Evolutionary conservation across 495 filamentous ascomycete genomes (phyloP), one percentile per base, ranked within the genome.

Genomic region (Tricharina praecox): DNA sequence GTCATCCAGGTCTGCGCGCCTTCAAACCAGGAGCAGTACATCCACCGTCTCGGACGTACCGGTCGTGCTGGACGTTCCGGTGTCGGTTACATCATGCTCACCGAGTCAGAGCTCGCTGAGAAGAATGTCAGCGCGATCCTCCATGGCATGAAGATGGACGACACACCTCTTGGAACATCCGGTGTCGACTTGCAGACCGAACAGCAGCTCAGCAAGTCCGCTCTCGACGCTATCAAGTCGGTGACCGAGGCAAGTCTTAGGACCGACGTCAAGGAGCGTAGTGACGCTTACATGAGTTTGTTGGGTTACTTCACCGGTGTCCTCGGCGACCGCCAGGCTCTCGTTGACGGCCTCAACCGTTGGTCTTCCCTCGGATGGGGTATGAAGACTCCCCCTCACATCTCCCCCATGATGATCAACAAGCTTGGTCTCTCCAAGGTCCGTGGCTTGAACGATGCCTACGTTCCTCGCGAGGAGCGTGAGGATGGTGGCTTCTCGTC

Each of bases 1-100:
- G 86, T 95, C 51, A 76, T 95, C 58, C 87, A 95, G 59, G 62
- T 88, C 45, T 82, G 84, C 39, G 55, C 79, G 11, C 85, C 87
- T 3, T 64, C 70, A 4, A 71, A 72, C 51, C 67, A 75, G 13
- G 88, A 94, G 48, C 72, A 79, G 47, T 95, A 95, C 63, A 82
- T 94, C 52, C 87, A 95, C 63, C 77, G 88, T 47, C 69, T 95
- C 48, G 87, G 87, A 20, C 82, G 75, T 50, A 78, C 75, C 23
- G 75, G 72, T 20, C 64, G 75, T 53, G 45, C 33, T 16, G 86
- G 81, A 2, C 75, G 77, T 53, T 62, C 69, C 34, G 90, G 90
- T 53, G 71, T 87, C 56, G 88, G 81, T 45, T 95, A 78, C 73
- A 55, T 93, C 13, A 54, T 96, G 45, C 51, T 85, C 5, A 65